Evolutionary conservation across 192 early-diverging fungal genomes (phyloP).

Genomic region (Podila verticillata): DNA sequence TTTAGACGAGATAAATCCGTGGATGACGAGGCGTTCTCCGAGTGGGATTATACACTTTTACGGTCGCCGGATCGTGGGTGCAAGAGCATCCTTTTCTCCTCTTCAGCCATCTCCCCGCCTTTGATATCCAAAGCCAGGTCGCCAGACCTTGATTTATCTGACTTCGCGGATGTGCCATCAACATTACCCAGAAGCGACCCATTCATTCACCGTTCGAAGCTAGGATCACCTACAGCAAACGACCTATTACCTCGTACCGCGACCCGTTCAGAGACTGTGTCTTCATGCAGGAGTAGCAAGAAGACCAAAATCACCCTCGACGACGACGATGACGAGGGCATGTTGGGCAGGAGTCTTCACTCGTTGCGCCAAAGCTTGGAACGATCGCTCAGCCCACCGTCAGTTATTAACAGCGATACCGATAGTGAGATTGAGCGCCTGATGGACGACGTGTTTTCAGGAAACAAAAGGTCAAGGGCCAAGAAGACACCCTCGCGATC

Average conservation of each 20-base stretch:
- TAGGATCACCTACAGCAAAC: slow-evolving; percentile 4
- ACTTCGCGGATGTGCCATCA: not conserved
- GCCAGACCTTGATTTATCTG: not conserved
- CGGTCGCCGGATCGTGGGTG: not conserved
- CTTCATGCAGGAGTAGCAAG: not conserved
- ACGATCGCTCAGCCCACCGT: slow-evolving; percentile 22
- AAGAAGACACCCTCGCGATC: not conserved
- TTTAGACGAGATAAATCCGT: not conserved
- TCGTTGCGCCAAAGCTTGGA: not conserved
- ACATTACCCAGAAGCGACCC: not conserved
- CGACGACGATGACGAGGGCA: not conserved
- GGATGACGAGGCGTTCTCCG: slow-evolving; percentile 1
- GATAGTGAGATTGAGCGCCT: slow-evolving; percentile 8
- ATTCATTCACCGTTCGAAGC: not conserved
- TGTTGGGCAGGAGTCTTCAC: not conserved
- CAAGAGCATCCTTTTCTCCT: not conserved
- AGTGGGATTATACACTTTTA: slow-evolving; percentile 29
- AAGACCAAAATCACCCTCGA: slow-evolving; percentile 1
- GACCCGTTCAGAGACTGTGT: not conserved
- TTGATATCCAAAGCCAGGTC: not conserved
- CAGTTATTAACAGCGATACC: slow-evolving; percentile 1
- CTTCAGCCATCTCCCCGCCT: slow-evolving; percentile 4
- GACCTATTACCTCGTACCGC: slow-evolving; percentile 9
- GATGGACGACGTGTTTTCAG: slow-evolving; percentile 20
- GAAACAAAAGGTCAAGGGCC: not conserved